Base-by-base conservation (phyloP, 73 alveolate species). In the Tetrahymena malaccensis region DNA sequence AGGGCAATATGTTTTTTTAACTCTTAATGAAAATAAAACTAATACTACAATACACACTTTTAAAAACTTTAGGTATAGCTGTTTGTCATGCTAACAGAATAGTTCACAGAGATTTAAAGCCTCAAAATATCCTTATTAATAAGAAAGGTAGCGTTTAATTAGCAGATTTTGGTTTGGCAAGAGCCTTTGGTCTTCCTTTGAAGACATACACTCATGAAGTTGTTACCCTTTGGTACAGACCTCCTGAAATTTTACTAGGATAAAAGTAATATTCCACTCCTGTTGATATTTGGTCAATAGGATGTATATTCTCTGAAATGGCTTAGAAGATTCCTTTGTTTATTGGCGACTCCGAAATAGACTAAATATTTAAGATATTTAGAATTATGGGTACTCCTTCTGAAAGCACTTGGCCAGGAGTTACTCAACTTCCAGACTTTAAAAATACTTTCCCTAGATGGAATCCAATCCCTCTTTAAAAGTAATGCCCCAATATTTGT, bases 91-190 rank as follows among this genome's bases (percentile, higher is more conserved):
- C 98, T 16, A 97, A 96, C 94, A 96, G 99, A 95, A 98, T 99
- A 43, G 97, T 99, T 96, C 99, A 98, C 96, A 89, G 99, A 85
- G 99, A 99, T 97, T 96, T 99, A 40, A 99, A 99, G 96, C 99
- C 99, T 27, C 98, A 97, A 93, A 99, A 98, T 96, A 94, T 98
- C 35, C 96, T 98, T 35, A 85, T 98, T 7, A 99, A 98, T 94
- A 94, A 94, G 93, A 96, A 98, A 83, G 97, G 98, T 17, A 97
- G 84, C 38, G 84, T 98, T 22, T 97, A 98, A 96, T 96, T 99
- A 33, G 99, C 99, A 44, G 99, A 99, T 85, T 99, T 99, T 97
- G 99, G 99, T n/a, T 94, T 98, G 34, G 99, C 99, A 27, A 94
- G 99, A 84, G 99, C 99, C 17, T 99, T 98, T 96, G 98, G 99